Evolutionary conservation across 371 early-diverging fungal species (phyloP).

Genomic region (Mucor mucedo): DNA sequence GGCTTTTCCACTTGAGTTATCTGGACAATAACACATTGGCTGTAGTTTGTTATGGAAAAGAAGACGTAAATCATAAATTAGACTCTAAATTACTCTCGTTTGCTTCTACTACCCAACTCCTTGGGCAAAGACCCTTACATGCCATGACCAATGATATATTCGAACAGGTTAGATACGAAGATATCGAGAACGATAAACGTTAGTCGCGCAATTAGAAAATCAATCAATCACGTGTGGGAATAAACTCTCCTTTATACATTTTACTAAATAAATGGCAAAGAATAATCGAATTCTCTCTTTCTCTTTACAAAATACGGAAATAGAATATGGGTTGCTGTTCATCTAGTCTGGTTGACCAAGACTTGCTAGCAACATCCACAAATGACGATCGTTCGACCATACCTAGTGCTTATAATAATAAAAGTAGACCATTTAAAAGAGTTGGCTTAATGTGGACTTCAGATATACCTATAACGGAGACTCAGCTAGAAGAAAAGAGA

Average conservation of each 20-base stretch:
- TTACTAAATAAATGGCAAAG: background rate
- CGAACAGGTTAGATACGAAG: slow-evolving; percentile 16
- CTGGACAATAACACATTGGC: slow-evolving; percentile 29
- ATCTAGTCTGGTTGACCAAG: slow-evolving; percentile 29
- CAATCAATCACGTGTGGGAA: background rate
- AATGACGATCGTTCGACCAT: slow-evolving; percentile 2
- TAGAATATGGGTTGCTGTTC: slow-evolving; percentile 45
- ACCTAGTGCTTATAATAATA: slow-evolving; percentile 10
- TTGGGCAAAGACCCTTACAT: slow-evolving; percentile 16
- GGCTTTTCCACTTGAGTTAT: slow-evolving; percentile 31
- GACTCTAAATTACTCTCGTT: slow-evolving; percentile 1
- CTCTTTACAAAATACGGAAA: slow-evolving; percentile 6
- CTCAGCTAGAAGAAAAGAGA: slow-evolving; percentile 56
- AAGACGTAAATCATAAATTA: background rate
- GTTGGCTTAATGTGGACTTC: slow-evolving; percentile 45
- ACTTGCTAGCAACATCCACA: background rate
- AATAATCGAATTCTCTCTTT: background rate
- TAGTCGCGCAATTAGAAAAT: slow-evolving; percentile 19
- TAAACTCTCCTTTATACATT: background rate
- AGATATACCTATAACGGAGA: slow-evolving; percentile 50
- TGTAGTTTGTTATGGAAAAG: slow-evolving; percentile 30
- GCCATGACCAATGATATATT: background rate
- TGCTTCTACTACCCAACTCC: slow-evolving; percentile 3
- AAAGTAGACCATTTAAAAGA: slow-evolving; percentile 47
- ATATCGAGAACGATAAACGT: slow-evolving; percentile 18